Evolutionary conservation across 2,329 filamentous ascomycete genomes (phyloP), one percentile per base, ranked within the genome.

Genomic region (Amauroascus verrucosus): DNA sequence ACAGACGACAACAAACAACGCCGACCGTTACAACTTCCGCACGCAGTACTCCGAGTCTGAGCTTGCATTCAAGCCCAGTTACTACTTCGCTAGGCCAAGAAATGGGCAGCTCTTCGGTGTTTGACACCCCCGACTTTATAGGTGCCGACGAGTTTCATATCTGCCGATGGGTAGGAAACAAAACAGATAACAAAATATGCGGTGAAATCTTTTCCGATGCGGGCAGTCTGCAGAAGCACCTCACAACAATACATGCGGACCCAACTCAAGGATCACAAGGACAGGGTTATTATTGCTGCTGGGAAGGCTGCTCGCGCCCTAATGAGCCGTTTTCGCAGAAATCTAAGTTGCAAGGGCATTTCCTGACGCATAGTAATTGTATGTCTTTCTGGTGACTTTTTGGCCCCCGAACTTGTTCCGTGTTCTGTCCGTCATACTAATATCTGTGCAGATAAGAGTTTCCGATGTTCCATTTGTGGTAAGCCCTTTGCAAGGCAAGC

Each of bases 331-430:
- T 72, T 51, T 72, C 70, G 14, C 70, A 72, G 53, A 72, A 72
- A 56, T 72, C 70, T 2, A 72, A 72, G 52, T 62, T 72, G 7
- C 70, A 72, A 49, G 70, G 70, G 2, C 70, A 72, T 55, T 72
- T 71, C 50, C 55, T 72, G 26, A 72, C 70, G 9, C 70, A 72
- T 56, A 72, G 70, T 57, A 72, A 72, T 51, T 69, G 70, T 72
- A 63, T 44, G 67, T 40, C 30, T 18, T 43, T 22, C 37, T 38
- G 20, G 22, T 3, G 8, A 26, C 28, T 43, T 40, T 30, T 8
- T 4, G 2, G 3, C 14, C 22, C 11, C 13, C 11, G n/a, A n/a
- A 30, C 16, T 28, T 24, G 6, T 7, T 1, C 41, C 35, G 18
- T 38, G 14, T n/a, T 13, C 4, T 11, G 40, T 26, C 37, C 14